A percentile compares a stretch with the other conserved stretches of the same genome.
Conservation (phyloP, 2,329 filamentous ascomycete species). For the Aureobasidium vineae region DNA sequence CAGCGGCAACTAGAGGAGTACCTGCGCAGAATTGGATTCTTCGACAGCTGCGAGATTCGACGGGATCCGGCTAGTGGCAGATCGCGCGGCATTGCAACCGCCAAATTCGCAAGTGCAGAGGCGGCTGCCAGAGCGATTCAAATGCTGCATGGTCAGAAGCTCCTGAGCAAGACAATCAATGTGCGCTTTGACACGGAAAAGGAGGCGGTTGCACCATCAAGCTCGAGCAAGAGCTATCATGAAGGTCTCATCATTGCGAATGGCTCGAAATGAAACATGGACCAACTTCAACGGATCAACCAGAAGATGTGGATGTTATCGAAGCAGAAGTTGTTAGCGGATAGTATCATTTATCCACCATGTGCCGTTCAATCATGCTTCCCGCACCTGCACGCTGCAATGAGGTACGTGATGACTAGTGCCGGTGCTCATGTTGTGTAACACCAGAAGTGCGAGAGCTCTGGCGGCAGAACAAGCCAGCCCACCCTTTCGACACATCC, state of each 20-base stretch:
- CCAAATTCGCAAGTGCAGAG: conserved; percentile 4
- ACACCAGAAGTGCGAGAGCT: not conserved
- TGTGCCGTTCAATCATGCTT: not conserved
- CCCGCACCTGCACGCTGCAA: conserved; percentile 5
- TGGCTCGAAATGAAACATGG: conserved; percentile 14
- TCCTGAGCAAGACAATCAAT: conserved; percentile 8
- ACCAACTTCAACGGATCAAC: not conserved
- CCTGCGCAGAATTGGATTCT: conserved; percentile 15
- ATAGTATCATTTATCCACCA: not conserved
- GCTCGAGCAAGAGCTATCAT: not conserved
- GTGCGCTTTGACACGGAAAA: conserved; percentile 22
- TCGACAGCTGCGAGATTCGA: conserved; percentile 24
- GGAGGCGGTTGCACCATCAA: not conserved
- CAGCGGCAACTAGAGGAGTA: conserved; percentile 17
- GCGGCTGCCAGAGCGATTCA: conserved; percentile 2
- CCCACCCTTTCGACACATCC: not conserved
- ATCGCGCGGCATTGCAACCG: conserved; percentile 23
- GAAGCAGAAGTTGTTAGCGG: not conserved
- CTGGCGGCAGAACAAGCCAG: not conserved
- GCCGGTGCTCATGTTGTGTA: conserved; percentile 15
- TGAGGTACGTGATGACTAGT: not conserved
- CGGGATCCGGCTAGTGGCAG: conserved; percentile 12
- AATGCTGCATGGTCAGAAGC: conserved; percentile 17
- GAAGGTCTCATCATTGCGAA: conserved; percentile 24
- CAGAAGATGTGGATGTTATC: not conserved